Evolutionary conservation across 1,139 yeast species (phyloP).

Genomic region (Debaryomycetaceae sp.): DNA sequence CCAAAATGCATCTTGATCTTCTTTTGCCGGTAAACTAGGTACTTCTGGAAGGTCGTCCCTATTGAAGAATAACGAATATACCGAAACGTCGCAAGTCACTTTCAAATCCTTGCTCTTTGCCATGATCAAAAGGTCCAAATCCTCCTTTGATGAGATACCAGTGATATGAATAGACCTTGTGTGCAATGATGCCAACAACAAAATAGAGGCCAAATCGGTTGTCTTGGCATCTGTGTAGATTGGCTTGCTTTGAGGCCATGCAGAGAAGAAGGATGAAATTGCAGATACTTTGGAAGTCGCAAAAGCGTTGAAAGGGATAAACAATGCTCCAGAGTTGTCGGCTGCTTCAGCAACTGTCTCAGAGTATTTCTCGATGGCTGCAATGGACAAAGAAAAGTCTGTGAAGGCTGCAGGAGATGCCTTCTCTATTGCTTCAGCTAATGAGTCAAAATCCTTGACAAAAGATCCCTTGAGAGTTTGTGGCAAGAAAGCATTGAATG

Average conservation of each 20-base stretch:
- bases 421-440: conserved; percentile 59
- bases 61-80: conserved; percentile 73
- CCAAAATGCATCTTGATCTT: conserved; percentile 85
- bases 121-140: conserved; percentile 77
- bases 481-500: conserved; percentile 80
- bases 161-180: conserved; percentile 85
- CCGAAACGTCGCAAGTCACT: conserved; percentile 89
- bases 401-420: conserved; percentile 65
- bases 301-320: conserved; percentile 76
- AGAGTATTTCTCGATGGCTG: conserved; percentile 74
- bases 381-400: conserved; percentile 79
- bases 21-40: conserved; percentile 69
- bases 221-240: conserved; percentile 90
- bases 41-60: conserved; percentile 71
- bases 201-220: conserved; percentile 85
- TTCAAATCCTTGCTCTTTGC: conserved; percentile 77
- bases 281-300: conserved; percentile 67
- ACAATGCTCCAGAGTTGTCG: conserved; percentile 70
- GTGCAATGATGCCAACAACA: conserved; percentile 86
- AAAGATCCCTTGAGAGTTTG: conserved; percentile 60
- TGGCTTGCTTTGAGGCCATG: conserved; percentile 84
- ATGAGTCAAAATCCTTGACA: conserved; percentile 61
- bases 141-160: conserved; percentile 77
- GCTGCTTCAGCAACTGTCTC: conserved; percentile 61
- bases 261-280: conserved; percentile 72